phyloP scores from a whole-genome alignment of 169 alveolate genomes.

The Cytauxzoon felis region DNA sequence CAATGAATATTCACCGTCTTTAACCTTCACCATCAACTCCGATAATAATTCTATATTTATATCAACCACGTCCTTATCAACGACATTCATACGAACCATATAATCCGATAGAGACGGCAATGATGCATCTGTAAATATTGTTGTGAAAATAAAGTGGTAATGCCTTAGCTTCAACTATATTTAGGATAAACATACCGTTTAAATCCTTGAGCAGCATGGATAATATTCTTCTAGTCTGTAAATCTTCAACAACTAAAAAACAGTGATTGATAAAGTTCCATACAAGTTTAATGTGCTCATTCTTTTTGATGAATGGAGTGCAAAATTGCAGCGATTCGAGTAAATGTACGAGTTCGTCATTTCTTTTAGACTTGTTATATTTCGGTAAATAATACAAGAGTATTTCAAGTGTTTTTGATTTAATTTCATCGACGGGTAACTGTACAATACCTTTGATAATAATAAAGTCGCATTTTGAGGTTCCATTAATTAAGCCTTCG shows the following conservation, averaged over 20 bases:
- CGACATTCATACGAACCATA: not conserved
- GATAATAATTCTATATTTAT: conserved; percentile 28
- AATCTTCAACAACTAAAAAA: no score
- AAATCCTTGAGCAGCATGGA: no score
- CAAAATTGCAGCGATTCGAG: not conserved
- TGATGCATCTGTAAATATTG: no score
- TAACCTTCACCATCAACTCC: not conserved
- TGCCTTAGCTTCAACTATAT: no score
- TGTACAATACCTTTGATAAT: conserved; percentile 12
- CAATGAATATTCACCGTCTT: not conserved
- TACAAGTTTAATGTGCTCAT: no score
- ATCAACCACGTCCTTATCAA: not conserved
- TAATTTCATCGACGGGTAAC: conserved; percentile 11
- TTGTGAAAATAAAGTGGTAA: no score
- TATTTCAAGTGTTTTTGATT: conserved; percentile 10
- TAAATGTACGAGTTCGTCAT: not conserved
- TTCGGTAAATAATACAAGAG: conserved; percentile 10
- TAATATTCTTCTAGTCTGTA: no score
- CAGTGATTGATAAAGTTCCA: no score
- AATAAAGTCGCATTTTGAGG: not conserved
- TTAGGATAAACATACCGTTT: no score
- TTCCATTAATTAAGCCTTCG: not conserved
- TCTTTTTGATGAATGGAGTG: not conserved
- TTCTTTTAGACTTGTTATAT: not conserved
- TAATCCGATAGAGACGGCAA: not conserved